Conservation (phyloP, 2,329 filamentous ascomycete species). For the Trichoderma sp. region DNA sequence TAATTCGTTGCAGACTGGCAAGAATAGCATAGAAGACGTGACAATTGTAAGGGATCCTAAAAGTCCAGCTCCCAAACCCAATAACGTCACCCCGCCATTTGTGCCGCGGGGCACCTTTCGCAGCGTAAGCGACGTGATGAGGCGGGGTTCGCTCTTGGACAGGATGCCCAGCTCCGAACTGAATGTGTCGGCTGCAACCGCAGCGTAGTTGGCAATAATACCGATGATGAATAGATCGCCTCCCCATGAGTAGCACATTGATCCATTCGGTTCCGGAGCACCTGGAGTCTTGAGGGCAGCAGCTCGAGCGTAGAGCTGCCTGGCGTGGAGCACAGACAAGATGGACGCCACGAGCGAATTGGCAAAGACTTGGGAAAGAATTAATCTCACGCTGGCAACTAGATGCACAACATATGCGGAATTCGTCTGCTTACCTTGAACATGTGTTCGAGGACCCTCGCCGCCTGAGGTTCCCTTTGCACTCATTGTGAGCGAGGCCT, state of each 20-base stretch:
- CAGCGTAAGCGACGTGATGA: conserved; percentile 79
- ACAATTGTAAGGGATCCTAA: conserved; percentile 73
- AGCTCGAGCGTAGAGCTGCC: conserved; percentile 55
- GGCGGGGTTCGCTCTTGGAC: conserved; percentile 70
- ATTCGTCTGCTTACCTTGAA: conserved; percentile 60
- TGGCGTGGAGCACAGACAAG: conserved; percentile 59
- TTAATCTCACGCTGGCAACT: neutral
- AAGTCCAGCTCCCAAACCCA: conserved; percentile 72
- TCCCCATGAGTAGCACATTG: conserved; percentile 59
- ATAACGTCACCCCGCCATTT: conserved; percentile 84
- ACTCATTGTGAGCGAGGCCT: conserved; percentile 77
- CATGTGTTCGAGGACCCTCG: conserved; percentile 78
- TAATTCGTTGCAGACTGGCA: conserved; percentile 66
- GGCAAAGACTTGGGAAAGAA: conserved; percentile 62
- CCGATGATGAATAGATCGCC: conserved; percentile 65
- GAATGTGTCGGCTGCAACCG: conserved; percentile 90
- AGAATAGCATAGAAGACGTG: conserved; percentile 62
- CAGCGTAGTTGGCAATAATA: conserved; percentile 82
- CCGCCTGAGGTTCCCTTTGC: conserved; percentile 72
- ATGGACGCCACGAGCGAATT: conserved; percentile 81
- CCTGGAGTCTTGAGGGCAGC: conserved; percentile 40
- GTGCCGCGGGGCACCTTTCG: conserved; percentile 85
- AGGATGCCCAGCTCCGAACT: conserved; percentile 94
- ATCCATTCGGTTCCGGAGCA: conserved; percentile 38
- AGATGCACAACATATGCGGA: neutral